Evolutionary conservation across 2,329 filamentous ascomycete species (phyloP), one percentile per base, ranked within the genome.

Genomic region (Tolypocladium inflatum): DNA sequence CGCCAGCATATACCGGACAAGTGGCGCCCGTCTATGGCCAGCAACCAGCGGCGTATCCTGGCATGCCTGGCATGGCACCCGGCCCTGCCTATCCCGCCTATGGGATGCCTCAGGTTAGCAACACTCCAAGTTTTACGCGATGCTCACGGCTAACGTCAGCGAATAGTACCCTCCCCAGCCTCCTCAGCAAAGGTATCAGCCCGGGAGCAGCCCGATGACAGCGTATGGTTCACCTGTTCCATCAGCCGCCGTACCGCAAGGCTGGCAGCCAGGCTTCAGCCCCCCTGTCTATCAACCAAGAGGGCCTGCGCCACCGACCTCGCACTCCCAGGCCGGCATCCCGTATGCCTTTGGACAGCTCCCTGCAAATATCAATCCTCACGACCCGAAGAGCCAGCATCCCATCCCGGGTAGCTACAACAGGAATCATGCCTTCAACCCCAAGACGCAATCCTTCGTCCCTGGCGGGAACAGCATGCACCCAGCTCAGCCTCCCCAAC

Each of bases 361-460:
- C 53, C 88, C 90, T 4, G 83, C 79, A 21, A 84, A 89, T 61
- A 78, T 81, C 55, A 86, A 86, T 54, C 85, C 89, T 33, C 80
- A 88, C 61, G 89, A 89, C 65, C 83, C 86, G 10, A 86, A 89
- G 71, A 84, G 82, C 59, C 88, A 91, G 68, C 90, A 96, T 69
- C 89, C 90, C 7, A 85, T 95, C 58, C 90, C 91, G 17, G 90
- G 90, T 41, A 94, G 88, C 73, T 95, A 84, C 64, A 90, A 89
- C 68, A 82, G 91, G 59, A 74, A 74, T 55, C 90, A 91, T 65
- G 85, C 88, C 15, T 97, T 97, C 76, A 97, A 97, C 68, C 93
- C 92, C 1, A 92, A 96, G 74, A 97, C 90, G 19, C 90, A 96
- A 68, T 89, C 92, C 0, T 97, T 97, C 71, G 84, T 96, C 30